These are phyloP conservation scores for Fusarium sulawesiense DNA, from an alignment of 2,329 filamentous ascomycete species.

Conservation along the genomic window DNA sequence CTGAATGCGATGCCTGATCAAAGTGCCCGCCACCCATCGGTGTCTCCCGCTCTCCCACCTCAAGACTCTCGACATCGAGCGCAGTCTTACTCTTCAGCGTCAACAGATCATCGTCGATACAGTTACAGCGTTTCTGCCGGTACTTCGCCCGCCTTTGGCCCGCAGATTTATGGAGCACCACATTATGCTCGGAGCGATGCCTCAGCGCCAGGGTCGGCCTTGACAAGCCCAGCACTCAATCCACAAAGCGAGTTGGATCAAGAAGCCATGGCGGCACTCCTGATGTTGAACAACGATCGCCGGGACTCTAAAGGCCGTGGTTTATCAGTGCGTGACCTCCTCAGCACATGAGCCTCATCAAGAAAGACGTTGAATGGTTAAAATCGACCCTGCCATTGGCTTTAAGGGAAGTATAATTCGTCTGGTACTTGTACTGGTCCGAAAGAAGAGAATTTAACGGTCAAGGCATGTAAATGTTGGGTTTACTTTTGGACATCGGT, in stretches of 20 bases:
- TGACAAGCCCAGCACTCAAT: conserved; percentile 68
- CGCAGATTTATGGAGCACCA: conserved; percentile 52
- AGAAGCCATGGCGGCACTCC: conserved; percentile 84
- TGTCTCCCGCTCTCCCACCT: conserved; percentile 63
- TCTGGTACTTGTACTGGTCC: not conserved
- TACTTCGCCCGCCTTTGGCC: conserved; percentile 68
- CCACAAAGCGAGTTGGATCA: conserved; percentile 72
- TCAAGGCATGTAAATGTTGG: not conserved
- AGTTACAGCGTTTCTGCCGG: conserved; percentile 62
- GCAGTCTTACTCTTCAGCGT: conserved; percentile 66
- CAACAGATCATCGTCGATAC: conserved; percentile 63
- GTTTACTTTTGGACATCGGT: conserved; percentile 1
- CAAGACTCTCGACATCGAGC: conserved; percentile 59
- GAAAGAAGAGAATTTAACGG: not conserved
- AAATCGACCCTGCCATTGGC: not conserved
- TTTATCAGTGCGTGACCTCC: conserved; percentile 65
- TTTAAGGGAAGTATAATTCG: not conserved
- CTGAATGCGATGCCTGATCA: conserved; percentile 51
- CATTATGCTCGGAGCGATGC: conserved; percentile 55
- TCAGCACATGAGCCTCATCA: conserved; percentile 59
- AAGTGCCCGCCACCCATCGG: conserved; percentile 58
- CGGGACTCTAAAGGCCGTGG: conserved; percentile 63
- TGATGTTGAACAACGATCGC: conserved; percentile 88
- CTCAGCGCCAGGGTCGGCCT: conserved; percentile 61
- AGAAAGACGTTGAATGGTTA: not conserved